phyloP scores from a whole-genome alignment of 192 early-diverging fungal species.

The Gigaspora rosea region DNA sequence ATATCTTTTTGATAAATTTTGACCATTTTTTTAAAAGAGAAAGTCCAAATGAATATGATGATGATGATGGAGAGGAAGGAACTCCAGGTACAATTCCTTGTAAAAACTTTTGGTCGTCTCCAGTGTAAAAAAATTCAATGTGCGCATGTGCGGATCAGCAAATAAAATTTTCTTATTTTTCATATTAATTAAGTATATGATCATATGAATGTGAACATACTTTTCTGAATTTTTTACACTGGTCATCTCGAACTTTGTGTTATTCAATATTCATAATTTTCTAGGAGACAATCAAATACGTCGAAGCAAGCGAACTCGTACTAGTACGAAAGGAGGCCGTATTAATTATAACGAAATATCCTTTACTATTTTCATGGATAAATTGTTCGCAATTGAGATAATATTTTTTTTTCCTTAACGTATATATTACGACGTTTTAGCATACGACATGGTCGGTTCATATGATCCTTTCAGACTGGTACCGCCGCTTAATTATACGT shows the following conservation, averaged over 20 bases:
- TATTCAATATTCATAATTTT: background rate
- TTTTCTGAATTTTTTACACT: too few species aligned
- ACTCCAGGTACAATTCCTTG: too few species aligned
- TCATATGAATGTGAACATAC: too few species aligned
- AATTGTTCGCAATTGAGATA: background rate
- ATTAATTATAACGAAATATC: slow-evolving; percentile 35
- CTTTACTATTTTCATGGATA: slow-evolving; percentile 5
- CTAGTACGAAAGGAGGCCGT: background rate
- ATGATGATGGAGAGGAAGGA: too few species aligned
- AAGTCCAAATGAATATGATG: too few species aligned
- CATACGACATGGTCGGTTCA: slow-evolving; percentile 3
- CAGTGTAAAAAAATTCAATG: too few species aligned
- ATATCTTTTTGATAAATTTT: too few species aligned
- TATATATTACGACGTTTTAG: slow-evolving; percentile 22
- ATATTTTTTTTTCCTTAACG: background rate
- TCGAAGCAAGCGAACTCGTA: slow-evolving; percentile 12
- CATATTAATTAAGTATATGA: too few species aligned
- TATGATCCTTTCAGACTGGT: slow-evolving; percentile 63
- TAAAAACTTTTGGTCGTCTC: too few species aligned
- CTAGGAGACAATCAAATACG: slow-evolving; percentile 5
- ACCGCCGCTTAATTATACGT: slow-evolving; percentile 46
- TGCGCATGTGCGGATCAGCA: too few species aligned
- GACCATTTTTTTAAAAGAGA: too few species aligned
- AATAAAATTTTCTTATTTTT: too few species aligned
- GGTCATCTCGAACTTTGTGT: background rate